Evolutionary conservation across 1,139 yeast species (phyloP), one percentile per base, ranked within the genome.

Genomic region (Yamadazyma conglobata): DNA sequence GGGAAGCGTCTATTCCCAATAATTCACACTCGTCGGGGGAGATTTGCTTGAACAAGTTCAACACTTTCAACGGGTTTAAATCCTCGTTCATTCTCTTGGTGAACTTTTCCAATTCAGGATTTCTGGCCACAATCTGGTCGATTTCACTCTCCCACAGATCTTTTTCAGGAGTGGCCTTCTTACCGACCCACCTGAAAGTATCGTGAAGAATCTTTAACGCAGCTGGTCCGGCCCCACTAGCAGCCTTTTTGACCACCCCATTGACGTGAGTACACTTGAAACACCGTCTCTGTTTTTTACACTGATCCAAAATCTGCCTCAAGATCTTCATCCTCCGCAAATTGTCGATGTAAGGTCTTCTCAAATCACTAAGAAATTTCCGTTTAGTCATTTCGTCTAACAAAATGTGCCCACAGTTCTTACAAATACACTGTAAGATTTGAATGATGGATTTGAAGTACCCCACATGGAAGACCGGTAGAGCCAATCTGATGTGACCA

Each of bases 211-310:
- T 86, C 53, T 91, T 91, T 40, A 93, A 67, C 1, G 98, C 91
- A 0, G 93, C 91, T n/a, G 91, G 84, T 22, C 91, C 88, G 2
- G 87, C 81, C 30, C 93, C 93, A 18, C 85, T 77, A 3, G 97
- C 98, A 3, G 96, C 96, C 54, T 88, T 91, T 55, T 93, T 93
- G 19, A 93, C 98, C 34, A 91, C 97, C 46, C 99, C 99, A 50
- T 93, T 91, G 30, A 89, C 66, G 14, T 89, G 80, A 47, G 86
- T 84, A 65, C 99, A 93, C 28, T 77, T 67, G 25, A 87, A 64
- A 56, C 99, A 93, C 45, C 95, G 70, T 49, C 98, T 74, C 60
- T 89, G 96, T 50, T 93, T 93, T 50, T 89, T 89, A 57, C 97
- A 89, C 62, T 89, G 97, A 38, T 89, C 97, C 42, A 82, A 64